phyloP scores from a whole-genome alignment of 2,329 filamentous ascomycete species.

The Orbilia blumenaviensis region DNA sequence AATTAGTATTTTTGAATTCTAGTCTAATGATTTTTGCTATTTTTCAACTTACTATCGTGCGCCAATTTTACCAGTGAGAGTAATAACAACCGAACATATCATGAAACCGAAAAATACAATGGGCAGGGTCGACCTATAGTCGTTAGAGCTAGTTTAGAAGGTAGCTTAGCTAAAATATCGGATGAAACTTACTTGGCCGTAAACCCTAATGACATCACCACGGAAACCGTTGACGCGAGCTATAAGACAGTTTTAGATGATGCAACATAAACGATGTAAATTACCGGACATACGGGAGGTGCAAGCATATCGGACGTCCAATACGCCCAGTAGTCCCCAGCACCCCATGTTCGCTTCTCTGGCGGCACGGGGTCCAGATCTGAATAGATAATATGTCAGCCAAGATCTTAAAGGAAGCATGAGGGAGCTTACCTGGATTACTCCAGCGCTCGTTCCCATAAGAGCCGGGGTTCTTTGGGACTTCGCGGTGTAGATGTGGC shows the following conservation, averaged over 20 bases:
- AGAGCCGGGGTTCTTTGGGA: slow-evolving; percentile 61
- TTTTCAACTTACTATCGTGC: slow-evolving; percentile 60
- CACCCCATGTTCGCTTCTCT: slow-evolving; percentile 65
- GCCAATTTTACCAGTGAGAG: slow-evolving; percentile 62
- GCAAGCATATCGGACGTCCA: slow-evolving; percentile 65
- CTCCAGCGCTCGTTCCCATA: slow-evolving; percentile 64
- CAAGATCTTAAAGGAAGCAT: slow-evolving; percentile 60
- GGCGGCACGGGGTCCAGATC: slow-evolving; percentile 58
- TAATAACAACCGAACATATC: slow-evolving; percentile 64
- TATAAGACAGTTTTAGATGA: slow-evolving; percentile 1
- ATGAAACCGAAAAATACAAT: slow-evolving; percentile 65
- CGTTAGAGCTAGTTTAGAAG: slow-evolving; percentile 2
- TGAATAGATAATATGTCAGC: slow-evolving; percentile 59
- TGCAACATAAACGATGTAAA: not conserved
- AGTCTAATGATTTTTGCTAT: not conserved
- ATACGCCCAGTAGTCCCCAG: slow-evolving; percentile 65
- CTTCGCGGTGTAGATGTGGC: slow-evolving; percentile 61
- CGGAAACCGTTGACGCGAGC: slow-evolving; percentile 49
- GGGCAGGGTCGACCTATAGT: slow-evolving; percentile 61
- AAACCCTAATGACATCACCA: slow-evolving; percentile 63
- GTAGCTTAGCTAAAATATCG: not conserved
- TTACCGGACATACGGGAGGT: slow-evolving; percentile 58
- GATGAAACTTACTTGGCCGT: slow-evolving; percentile 61
- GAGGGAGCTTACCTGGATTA: slow-evolving; percentile 61
- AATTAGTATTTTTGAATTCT: not conserved